phyloP scores from a whole-genome alignment of 2,329 filamentous ascomycete species.

The Clarireedia homoeocarpa region DNA sequence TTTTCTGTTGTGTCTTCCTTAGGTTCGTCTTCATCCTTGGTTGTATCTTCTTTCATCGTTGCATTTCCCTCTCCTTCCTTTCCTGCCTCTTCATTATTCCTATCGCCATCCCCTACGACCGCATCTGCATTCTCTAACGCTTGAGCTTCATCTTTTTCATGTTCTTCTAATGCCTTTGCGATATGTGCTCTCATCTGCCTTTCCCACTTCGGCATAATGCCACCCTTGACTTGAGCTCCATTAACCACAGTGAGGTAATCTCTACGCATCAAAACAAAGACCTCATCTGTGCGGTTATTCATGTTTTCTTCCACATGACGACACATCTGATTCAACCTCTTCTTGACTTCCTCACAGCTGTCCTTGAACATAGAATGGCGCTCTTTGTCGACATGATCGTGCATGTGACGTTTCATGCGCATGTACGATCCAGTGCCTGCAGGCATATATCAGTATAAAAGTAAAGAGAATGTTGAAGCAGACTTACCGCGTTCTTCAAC shows the following conservation, averaged over 20 bases:
- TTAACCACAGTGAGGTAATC: slow-evolving; percentile 29
- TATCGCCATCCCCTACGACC: not conserved
- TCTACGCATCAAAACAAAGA: slow-evolving; percentile 26
- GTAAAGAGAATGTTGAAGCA: not conserved
- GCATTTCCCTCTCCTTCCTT: no score
- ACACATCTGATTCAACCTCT: slow-evolving; percentile 33
- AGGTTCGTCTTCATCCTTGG: no score
- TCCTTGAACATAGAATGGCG: slow-evolving; percentile 42
- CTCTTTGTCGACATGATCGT: slow-evolving; percentile 33
- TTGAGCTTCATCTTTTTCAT: not conserved
- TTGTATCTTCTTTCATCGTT: no score
- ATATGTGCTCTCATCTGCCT: slow-evolving; percentile 13
- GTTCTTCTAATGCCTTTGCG: not conserved
- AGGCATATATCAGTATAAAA: not conserved
- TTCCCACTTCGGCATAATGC: slow-evolving; percentile 22
- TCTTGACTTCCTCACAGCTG: slow-evolving; percentile 35
- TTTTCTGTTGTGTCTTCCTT: no score
- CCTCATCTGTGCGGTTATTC: slow-evolving; percentile 24
- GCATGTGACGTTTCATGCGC: slow-evolving; percentile 47
- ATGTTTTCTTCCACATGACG: slow-evolving; percentile 21
- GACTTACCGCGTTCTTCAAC: slow-evolving; percentile 34
- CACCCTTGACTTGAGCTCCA: slow-evolving; percentile 19
- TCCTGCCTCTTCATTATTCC: not conserved
- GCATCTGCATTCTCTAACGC: not conserved
- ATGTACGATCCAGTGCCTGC: slow-evolving; percentile 36